Evolutionary conservation across 805 yeast species (phyloP).

Genomic region (Starmerella potacharoeniae): DNA sequence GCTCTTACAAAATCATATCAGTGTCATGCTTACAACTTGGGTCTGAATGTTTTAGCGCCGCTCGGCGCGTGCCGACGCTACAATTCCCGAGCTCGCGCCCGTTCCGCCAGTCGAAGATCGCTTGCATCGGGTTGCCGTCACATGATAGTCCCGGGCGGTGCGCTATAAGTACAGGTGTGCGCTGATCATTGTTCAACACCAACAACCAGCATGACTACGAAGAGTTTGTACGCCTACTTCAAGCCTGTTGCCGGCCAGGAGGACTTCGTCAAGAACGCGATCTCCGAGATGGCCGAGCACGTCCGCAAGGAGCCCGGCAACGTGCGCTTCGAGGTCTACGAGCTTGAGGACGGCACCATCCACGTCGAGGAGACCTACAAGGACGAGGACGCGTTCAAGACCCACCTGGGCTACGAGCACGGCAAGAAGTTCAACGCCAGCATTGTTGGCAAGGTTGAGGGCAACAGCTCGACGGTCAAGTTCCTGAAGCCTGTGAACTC

Average conservation of each 20-base stretch:
- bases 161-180: background rate
- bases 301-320: slow-evolving; percentile 24
- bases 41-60: background rate
- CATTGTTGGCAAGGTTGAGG: slow-evolving; percentile 22
- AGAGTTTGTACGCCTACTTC: slow-evolving; percentile 22
- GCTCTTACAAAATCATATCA: too few species aligned
- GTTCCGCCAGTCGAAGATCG: background rate
- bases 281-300: slow-evolving; percentile 18
- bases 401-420: slow-evolving; percentile 23
- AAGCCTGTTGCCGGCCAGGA: slow-evolving; percentile 23
- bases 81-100: too few species aligned
- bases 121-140: background rate
- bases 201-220: slow-evolving; percentile 7
- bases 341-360: slow-evolving; percentile 19
- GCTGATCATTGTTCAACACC: background rate
- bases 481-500: slow-evolving; percentile 20
- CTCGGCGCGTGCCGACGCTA: background rate
- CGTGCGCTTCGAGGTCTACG: slow-evolving; percentile 25
- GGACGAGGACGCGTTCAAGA: slow-evolving; percentile 24
- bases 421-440: slow-evolving; percentile 23
- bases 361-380: slow-evolving; percentile 26
- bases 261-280: slow-evolving; percentile 18
- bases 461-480: slow-evolving; percentile 20
- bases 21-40: too few species aligned
- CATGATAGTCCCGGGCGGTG: background rate